Conservation (phyloP, 345 rosid genomes). For the Populus euphratica region DNA sequence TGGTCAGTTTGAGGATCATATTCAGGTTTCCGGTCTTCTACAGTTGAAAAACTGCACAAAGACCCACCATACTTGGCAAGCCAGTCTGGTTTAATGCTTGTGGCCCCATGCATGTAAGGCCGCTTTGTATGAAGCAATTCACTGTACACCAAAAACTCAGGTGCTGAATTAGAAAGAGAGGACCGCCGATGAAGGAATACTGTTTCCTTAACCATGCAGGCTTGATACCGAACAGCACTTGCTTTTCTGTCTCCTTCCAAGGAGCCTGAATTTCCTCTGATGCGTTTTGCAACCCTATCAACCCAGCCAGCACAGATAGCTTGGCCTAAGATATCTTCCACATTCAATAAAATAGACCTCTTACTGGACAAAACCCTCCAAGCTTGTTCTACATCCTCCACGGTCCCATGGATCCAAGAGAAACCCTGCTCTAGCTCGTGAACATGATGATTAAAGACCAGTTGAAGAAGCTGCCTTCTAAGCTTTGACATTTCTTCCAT, state of each 20-base stretch:
- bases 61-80: constrained; percentile 58
- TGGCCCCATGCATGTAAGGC: constrained; percentile 85
- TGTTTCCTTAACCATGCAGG: constrained; percentile 61
- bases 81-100: constrained; percentile 74
- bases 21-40: constrained; percentile 56
- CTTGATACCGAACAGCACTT: constrained; percentile 54
- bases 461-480: constrained; percentile 70
- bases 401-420: constrained; percentile 71
- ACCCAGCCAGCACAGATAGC: constrained; percentile 97
- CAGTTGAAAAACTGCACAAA: constrained; percentile 54
- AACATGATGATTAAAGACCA: constrained; percentile 53
- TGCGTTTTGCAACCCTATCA: constrained; percentile 74
- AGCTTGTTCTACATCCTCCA: constrained; percentile 57
- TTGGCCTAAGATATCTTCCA: constrained; percentile 69
- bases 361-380: constrained; percentile 56
- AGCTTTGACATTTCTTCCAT: constrained; percentile 94
- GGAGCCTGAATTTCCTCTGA: constrained; percentile 29
- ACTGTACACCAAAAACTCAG: constrained; percentile 78
- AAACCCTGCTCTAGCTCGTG: constrained; percentile 38
- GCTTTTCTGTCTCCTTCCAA: constrained; percentile 44
- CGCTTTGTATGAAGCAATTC: constrained; percentile 66
- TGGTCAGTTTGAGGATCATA: constrained; percentile 54
- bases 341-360: constrained; percentile 49
- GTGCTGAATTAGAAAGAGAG: constrained; percentile 58
- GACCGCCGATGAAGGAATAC: constrained; percentile 81